Percentiles rank a stretch among this genome's conserved stretches.
These are phyloP conservation scores for Aspergillus novoparasiticus DNA, from an alignment of 2,329 filamentous ascomycete genomes.

Conservation along the genomic window DNA sequence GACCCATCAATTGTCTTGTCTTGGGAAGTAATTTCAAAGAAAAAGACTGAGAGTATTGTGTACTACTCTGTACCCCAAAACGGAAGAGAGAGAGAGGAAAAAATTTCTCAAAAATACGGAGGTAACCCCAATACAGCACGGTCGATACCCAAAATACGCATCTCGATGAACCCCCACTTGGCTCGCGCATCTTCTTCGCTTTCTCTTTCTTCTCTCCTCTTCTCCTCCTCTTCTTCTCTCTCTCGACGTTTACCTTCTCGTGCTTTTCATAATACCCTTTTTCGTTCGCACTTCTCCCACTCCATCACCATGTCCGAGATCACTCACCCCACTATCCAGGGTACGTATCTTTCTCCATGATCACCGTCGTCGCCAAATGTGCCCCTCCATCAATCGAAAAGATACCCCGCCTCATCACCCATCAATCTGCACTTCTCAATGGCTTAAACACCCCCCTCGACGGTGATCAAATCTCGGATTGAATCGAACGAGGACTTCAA, in stretches of 20 bases:
- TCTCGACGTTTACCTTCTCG: constrained; percentile 24
- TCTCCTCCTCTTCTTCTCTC: constrained; percentile 23
- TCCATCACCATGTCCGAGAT: constrained; percentile 66
- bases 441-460: not conserved
- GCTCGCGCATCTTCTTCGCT: constrained; percentile 7
- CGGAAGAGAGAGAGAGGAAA: not conserved
- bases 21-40: not conserved
- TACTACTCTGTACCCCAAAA: not conserved
- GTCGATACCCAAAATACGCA: constrained; percentile 6
- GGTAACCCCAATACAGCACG: constrained; percentile 3
- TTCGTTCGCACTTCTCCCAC: constrained; percentile 22
- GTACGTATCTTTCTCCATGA: constrained; percentile 46
- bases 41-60: not conserved
- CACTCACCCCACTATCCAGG: constrained; percentile 76
- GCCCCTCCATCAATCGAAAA: constrained; percentile 11
- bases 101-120: not conserved
- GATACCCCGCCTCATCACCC: constrained; percentile 19
- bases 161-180: constrained; percentile 21
- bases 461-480: not conserved
- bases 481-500: constrained; percentile 5
- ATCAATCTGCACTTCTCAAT: constrained; percentile 4
- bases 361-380: constrained; percentile 4
- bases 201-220: constrained; percentile 16
- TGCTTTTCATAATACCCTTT: constrained; percentile 20
- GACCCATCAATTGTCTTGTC: not conserved